Evolutionary conservation across 129 eudicot genomes (phyloP).

Genomic region (Lactuca saligna): DNA sequence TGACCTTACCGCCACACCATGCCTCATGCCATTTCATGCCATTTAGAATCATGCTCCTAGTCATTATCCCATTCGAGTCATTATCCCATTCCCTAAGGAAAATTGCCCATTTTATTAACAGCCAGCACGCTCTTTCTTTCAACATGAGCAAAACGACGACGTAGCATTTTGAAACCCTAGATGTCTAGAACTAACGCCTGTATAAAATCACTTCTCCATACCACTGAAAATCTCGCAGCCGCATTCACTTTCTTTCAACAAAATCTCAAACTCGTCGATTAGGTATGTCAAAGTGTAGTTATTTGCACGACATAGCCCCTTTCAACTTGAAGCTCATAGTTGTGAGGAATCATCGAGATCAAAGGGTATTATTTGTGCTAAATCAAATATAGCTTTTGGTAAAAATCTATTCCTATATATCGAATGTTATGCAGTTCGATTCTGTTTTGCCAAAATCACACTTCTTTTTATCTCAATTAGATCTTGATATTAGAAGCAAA

Average conservation of each 20-base stretch:
- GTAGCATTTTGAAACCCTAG: conserved; percentile 30
- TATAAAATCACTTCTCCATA: neutral
- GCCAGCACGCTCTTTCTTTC: no score
- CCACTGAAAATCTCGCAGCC: neutral
- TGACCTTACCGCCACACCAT: no score
- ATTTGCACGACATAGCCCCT: conserved; percentile 41
- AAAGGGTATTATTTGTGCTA: conserved; percentile 42
- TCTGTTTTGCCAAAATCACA: conserved; percentile 33
- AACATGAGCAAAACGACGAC: conserved; percentile 10
- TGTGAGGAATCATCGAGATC: conserved; percentile 40
- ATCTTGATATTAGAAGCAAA: neutral
- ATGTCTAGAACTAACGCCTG: conserved; percentile 10
- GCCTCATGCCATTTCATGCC: no score
- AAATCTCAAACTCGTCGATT: conserved; percentile 1
- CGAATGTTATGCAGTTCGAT: conserved; percentile 11
- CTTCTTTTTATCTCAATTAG: neutral
- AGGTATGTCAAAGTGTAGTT: neutral
- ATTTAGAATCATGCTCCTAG: no score
- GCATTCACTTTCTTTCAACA: neutral
- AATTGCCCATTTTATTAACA: no score
- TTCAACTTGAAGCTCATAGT: conserved; percentile 35
- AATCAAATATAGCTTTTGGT: conserved; percentile 22
- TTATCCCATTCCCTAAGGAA: no score
- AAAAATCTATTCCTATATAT: neutral
- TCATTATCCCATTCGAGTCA: no score